Percentiles rank a stretch among this genome's conserved stretches.
These are phyloP conservation scores for Bruguiera gymnorhiza DNA, from an alignment of 345 rosid species.

Conservation along the genomic window DNA sequence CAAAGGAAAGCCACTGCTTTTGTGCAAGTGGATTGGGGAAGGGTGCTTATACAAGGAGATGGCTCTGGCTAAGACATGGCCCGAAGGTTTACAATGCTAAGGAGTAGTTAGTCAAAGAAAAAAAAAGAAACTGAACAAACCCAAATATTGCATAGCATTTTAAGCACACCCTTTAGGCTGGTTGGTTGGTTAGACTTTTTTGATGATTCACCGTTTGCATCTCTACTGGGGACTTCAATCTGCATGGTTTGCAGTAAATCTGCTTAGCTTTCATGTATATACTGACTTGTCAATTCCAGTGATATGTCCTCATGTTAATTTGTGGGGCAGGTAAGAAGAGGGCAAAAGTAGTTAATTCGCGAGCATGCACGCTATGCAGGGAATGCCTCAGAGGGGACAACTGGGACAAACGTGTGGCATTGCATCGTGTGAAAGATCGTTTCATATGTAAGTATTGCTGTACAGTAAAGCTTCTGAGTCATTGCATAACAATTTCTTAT, in stretches of 20 bases:
- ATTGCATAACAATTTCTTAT: not conserved
- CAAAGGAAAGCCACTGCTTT: not conserved
- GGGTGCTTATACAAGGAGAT: not conserved
- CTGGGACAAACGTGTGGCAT: slow-evolving; percentile 56
- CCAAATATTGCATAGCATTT: not conserved
- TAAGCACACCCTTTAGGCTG: too few species aligned
- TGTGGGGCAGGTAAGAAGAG: slow-evolving; percentile 57
- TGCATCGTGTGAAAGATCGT: slow-evolving; percentile 72
- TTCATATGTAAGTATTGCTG: slow-evolving; percentile 62
- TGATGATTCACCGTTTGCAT: too few species aligned
- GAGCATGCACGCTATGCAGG: slow-evolving; percentile 83
- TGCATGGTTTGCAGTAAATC: too few species aligned
- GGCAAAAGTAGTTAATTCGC: slow-evolving; percentile 74
- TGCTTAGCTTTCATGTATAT: not conserved
- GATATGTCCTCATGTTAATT: slow-evolving; percentile 4
- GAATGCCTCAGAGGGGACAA: slow-evolving; percentile 71
- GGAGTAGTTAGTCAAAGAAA: not conserved
- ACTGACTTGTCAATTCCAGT: not conserved
- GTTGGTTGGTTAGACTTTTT: too few species aligned
- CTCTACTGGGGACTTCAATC: too few species aligned
- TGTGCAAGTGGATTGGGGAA: not conserved
- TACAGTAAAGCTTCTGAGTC: not conserved
- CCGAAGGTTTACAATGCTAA: too few species aligned
- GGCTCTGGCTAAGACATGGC: not conserved
- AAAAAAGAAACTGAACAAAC: not conserved